A percentile compares a stretch with the other conserved stretches of the same genome.
Evolutionary conservation across 345 rosid genomes (phyloP).

Genomic region (Aquilaria malaccensis): DNA sequence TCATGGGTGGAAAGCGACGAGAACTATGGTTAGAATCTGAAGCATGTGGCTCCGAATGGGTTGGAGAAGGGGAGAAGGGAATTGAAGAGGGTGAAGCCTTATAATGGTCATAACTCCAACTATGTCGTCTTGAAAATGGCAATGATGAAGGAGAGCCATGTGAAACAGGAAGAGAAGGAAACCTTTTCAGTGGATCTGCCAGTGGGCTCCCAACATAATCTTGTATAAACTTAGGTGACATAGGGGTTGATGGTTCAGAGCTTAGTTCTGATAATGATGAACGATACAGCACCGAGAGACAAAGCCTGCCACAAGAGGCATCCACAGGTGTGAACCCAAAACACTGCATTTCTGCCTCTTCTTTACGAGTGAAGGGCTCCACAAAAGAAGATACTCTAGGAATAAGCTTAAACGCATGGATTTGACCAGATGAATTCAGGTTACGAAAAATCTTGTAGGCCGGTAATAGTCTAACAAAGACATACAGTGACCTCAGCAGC

Average conservation of each 20-base stretch:
- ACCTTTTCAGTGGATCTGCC: constrained; percentile 76
- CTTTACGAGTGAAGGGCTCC: constrained; percentile 78
- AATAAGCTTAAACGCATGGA: constrained; percentile 46
- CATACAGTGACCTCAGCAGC: constrained; percentile 81
- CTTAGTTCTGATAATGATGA: constrained; percentile 53
- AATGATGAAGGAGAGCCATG: constrained; percentile 71
- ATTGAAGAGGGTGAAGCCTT: constrained; percentile 63
- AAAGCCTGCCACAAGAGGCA: constrained; percentile 74
- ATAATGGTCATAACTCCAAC: constrained; percentile 73
- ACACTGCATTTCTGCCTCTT: constrained; percentile 80
- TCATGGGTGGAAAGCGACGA: constrained; percentile 28
- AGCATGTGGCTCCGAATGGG: constrained; percentile 59
- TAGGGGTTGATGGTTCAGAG: constrained; percentile 63
- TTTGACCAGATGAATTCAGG: constrained; percentile 67
- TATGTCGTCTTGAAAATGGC: constrained; percentile 78
- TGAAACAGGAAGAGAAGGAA: constrained; percentile 67
- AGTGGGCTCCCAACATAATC: constrained; percentile 98
- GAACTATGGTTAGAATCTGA: constrained; percentile 45
- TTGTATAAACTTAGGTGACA: constrained; percentile 76
- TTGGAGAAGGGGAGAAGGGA: constrained; percentile 79
- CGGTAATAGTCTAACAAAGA: constrained; percentile 80
- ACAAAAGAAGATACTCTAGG: constrained; percentile 73
- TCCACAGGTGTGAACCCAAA: constrained; percentile 84
- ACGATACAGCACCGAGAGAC: constrained; percentile 67
- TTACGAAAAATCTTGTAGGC: constrained; percentile 79